Conservation (phyloP, 2,329 filamentous ascomycete genomes). For the Epichloe hybrida region DNA sequence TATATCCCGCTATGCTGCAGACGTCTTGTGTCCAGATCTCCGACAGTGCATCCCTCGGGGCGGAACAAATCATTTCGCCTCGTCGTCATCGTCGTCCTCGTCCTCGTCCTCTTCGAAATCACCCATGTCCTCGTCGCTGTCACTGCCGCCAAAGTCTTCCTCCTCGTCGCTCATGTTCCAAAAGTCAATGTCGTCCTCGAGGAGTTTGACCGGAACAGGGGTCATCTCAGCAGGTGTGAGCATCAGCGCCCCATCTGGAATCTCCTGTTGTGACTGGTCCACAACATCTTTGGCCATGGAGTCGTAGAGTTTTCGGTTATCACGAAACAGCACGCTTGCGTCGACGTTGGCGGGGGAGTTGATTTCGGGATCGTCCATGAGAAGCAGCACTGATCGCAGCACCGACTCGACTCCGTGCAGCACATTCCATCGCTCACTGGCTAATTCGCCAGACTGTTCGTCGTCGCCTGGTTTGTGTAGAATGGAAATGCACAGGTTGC, state of each 20-base stretch:
- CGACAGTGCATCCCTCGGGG: not conserved
- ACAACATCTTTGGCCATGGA: conserved; percentile 55
- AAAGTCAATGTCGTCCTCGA: conserved; percentile 65
- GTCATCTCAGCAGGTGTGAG: conserved; percentile 56
- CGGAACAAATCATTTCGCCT: not conserved
- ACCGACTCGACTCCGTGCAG: conserved; percentile 91
- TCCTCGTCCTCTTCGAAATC: conserved; percentile 43
- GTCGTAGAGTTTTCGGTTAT: conserved; percentile 57
- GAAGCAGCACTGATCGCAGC: conserved; percentile 77
- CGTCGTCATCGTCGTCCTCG: conserved; percentile 11
- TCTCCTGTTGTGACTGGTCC: conserved; percentile 60
- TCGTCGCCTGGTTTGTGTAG: conserved; percentile 87
- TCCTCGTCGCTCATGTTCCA: conserved; percentile 68
- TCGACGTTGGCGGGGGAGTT: conserved; percentile 95
- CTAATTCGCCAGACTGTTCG: conserved; percentile 77
- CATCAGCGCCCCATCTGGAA: conserved; percentile 69
- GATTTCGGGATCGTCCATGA: conserved; percentile 89
- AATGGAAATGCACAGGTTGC: conserved; percentile 90
- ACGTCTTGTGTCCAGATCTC: not conserved
- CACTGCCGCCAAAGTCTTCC: conserved; percentile 65
- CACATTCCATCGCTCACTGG: conserved; percentile 87
- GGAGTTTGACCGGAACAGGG: conserved; percentile 43
- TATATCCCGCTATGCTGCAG: conserved; percentile 5
- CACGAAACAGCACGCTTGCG: conserved; percentile 73
- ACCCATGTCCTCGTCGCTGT: conserved; percentile 49